Conservation (phyloP, 164 flowering plant genomes). For the Magnolia officinalis region DNA sequence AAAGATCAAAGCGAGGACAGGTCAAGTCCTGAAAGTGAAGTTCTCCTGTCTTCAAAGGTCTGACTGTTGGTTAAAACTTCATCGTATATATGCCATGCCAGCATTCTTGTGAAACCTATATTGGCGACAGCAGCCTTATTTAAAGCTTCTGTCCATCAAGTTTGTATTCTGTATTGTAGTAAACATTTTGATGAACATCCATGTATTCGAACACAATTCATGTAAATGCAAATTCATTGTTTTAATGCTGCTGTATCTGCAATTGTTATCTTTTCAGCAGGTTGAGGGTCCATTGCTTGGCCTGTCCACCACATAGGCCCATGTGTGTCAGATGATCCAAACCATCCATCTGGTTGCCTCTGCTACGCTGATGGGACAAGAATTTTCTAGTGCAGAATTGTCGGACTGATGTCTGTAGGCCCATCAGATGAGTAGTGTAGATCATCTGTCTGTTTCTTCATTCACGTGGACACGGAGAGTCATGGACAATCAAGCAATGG, state of each 20-base stretch:
- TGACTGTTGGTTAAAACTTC: not conserved
- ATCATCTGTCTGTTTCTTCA: too few relatives aligned
- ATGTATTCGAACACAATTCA: not conserved
- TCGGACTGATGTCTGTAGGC: too few relatives aligned
- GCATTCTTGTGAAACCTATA: not conserved
- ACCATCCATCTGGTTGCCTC: not conserved
- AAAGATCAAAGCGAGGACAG: conserved; percentile 37
- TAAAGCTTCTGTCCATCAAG: not conserved
- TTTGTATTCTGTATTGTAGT: not conserved
- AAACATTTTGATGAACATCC: not conserved
- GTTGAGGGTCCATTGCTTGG: not conserved
- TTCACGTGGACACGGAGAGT: too few relatives aligned
- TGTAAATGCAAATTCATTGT: not conserved
- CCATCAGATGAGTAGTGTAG: too few relatives aligned
- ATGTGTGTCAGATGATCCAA: not conserved
- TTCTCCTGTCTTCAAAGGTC: conserved; percentile 6
- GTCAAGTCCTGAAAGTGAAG: conserved; percentile 21
- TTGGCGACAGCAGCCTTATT: not conserved
- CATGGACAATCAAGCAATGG: too few relatives aligned
- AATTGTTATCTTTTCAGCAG: not conserved
- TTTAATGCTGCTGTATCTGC: too few relatives aligned
- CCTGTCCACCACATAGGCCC: not conserved
- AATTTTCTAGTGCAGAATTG: too few relatives aligned
- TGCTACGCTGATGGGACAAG: not conserved
- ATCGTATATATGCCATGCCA: not conserved